phyloP scores from a whole-genome alignment of 495 filamentous ascomycete species.

The Aspergillus bridgeri region DNA sequence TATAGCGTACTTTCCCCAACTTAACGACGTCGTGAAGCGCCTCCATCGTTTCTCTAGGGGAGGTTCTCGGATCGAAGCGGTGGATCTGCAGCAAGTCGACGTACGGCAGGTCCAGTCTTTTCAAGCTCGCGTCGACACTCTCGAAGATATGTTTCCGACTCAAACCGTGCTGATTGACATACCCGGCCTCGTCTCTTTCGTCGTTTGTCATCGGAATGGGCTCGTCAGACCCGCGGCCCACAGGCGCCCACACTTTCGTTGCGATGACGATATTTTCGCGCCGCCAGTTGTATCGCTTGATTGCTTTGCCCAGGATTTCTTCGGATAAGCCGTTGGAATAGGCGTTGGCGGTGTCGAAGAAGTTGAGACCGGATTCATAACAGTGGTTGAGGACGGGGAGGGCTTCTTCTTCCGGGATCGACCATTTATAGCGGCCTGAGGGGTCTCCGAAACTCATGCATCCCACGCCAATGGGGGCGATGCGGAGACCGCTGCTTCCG shows the following conservation, averaged over 20 bases:
- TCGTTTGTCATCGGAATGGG: too few relatives aligned
- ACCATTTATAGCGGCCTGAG: too few relatives aligned
- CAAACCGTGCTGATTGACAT: conserved; percentile 70
- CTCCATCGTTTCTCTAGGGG: conserved; percentile 69
- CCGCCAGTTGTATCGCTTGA: conserved; percentile 60
- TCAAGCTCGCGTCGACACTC: conserved; percentile 59
- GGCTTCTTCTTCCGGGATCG: too few relatives aligned
- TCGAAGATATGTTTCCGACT: conserved; percentile 82
- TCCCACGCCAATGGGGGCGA: too few relatives aligned
- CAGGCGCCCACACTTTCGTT: conserved; percentile 58
- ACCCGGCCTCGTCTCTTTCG: conserved; percentile 19
- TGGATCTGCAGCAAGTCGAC: conserved; percentile 84
- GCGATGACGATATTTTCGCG: conserved; percentile 79
- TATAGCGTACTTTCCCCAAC: conserved; percentile 63
- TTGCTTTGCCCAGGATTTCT: conserved; percentile 69
- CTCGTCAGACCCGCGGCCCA: too few relatives aligned
- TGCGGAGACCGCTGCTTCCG: too few relatives aligned
- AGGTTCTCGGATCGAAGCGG: conserved; percentile 52
- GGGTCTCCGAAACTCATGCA: too few relatives aligned
- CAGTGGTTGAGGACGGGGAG: too few relatives aligned
- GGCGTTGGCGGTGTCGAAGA: conserved; percentile 56
- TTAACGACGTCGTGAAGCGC: conserved; percentile 66
- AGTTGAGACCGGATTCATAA: conserved; percentile 76
- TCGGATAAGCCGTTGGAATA: conserved; percentile 70
- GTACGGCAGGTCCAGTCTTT: conserved; percentile 64